Conservation (phyloP, 106 monocot species). For the Allium sativum region DNA sequence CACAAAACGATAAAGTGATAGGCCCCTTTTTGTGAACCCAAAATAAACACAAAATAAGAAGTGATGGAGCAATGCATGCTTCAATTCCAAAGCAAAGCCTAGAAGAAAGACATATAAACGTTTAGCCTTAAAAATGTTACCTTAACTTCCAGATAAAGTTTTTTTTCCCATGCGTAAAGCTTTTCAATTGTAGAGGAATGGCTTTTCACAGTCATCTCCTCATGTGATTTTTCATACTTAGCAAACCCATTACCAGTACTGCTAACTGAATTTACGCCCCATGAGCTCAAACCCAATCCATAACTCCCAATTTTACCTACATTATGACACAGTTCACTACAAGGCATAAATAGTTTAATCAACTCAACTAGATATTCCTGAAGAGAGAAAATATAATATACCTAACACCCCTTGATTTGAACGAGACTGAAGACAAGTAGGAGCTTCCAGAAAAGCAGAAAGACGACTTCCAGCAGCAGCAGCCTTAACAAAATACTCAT, state of each 20-base stretch:
- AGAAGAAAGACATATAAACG: background rate
- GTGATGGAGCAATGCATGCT: background rate
- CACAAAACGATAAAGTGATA: background rate
- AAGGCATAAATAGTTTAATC: background rate
- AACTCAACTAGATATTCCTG: background rate
- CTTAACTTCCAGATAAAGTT: constrained; percentile 84
- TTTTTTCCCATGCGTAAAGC: constrained; percentile 97
- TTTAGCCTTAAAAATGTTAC: constrained; percentile 14
- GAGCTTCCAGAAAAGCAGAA: constrained; percentile 45
- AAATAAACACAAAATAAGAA: background rate
- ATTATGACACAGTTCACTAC: background rate
- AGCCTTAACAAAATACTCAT: constrained; percentile 85
- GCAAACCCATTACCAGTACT: constrained; percentile 8
- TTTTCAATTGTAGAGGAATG: constrained; percentile 86
- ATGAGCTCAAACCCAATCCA: constrained; percentile 50
- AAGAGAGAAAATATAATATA: background rate
- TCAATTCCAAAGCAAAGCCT: background rate
- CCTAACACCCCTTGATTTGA: constrained; percentile 10
- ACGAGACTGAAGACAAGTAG: constrained; percentile 24
- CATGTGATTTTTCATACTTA: constrained; percentile 20
- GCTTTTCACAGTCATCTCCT: constrained; percentile 16
- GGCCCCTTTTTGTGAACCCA: constrained; percentile 1
- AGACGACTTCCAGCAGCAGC: constrained; percentile 58
- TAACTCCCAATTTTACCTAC: constrained; percentile 64
- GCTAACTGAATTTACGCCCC: constrained; percentile 28